These are phyloP conservation scores for Domatiomyces catenatus DNA, from an alignment of 2,329 filamentous ascomycete species.

Conservation along the genomic window DNA sequence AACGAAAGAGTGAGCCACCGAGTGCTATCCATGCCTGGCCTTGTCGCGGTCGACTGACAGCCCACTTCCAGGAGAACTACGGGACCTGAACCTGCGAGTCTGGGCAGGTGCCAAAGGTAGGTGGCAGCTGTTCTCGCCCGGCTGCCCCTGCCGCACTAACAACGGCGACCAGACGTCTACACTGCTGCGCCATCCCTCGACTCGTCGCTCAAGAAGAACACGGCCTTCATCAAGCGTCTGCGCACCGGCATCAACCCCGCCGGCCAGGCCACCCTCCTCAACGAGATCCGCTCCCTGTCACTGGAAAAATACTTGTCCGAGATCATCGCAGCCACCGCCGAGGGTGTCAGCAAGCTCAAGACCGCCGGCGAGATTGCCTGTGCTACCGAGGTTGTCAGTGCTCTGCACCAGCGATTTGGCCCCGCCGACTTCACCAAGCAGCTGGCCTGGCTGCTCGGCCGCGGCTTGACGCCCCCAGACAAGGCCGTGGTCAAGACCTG, in stretches of 20 bases:
- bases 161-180: conserved; percentile 51
- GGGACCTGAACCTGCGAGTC: conserved; percentile 68
- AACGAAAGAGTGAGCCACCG: conserved; percentile 31
- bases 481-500: conserved; percentile 67
- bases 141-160: conserved; percentile 7
- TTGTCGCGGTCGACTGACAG: conserved; percentile 2
- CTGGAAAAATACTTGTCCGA: conserved; percentile 94
- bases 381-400: conserved; percentile 82
- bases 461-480: conserved; percentile 80
- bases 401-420: conserved; percentile 89
- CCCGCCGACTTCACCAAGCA: conserved; percentile 79
- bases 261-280: conserved; percentile 66
- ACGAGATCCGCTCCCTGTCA: conserved; percentile 79
- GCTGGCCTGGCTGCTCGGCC: conserved; percentile 80
- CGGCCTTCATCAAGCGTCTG: conserved; percentile 90
- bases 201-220: conserved; percentile 95
- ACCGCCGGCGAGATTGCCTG: conserved; percentile 80
- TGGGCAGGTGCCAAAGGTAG: conserved; percentile 82
- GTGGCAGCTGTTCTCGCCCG: conserved; percentile 14
- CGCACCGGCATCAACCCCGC: conserved; percentile 74
- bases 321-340: conserved; percentile 89
- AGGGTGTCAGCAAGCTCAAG: conserved; percentile 84
- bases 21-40: neutral
- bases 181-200: conserved; percentile 66
- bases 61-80: conserved; percentile 59